A percentile compares a stretch with the other conserved stretches of the same genome.
phyloP scores from a whole-genome alignment of 1,284 basidiomycete genomes.

The Phylloboletellus chloephorus region DNA sequence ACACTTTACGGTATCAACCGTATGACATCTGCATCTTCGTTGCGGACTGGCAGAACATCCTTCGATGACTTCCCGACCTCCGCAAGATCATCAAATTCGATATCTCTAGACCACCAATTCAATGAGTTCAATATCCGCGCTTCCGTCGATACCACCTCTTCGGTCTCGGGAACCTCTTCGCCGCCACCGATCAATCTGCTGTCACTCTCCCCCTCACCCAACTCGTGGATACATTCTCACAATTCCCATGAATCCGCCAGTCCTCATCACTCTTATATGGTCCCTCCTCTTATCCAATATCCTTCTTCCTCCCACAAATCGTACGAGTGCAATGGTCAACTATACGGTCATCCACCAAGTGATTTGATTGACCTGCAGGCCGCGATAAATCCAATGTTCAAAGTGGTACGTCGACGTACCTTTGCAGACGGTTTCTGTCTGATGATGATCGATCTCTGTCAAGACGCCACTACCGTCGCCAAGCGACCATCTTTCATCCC shows the following conservation, averaged over 20 bases:
- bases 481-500: slow-evolving; percentile 38
- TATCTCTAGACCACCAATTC: slow-evolving; percentile 77
- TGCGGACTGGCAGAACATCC: slow-evolving; percentile 50
- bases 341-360: slow-evolving; percentile 43
- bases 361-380: slow-evolving; percentile 56
- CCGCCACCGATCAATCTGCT: slow-evolving; percentile 69
- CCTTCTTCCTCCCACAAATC: slow-evolving; percentile 36
- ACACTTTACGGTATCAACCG: slow-evolving; percentile 61
- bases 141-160: slow-evolving; percentile 58
- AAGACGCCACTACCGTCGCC: slow-evolving; percentile 51
- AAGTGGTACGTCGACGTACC: slow-evolving; percentile 65
- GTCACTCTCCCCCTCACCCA: slow-evolving; percentile 58
- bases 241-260: slow-evolving; percentile 37
- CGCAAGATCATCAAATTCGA: slow-evolving; percentile 74
- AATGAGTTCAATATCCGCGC: slow-evolving; percentile 70
- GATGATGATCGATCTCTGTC: slow-evolving; percentile 21
- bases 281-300: slow-evolving; percentile 34
- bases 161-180: slow-evolving; percentile 59
- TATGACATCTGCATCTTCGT: slow-evolving; percentile 70
- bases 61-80: slow-evolving; percentile 71
- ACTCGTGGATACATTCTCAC: slow-evolving; percentile 47
- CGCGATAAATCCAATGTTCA: slow-evolving; percentile 84
- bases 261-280: slow-evolving; percentile 34
- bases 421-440: slow-evolving; percentile 27
- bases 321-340: slow-evolving; percentile 37